phyloP scores from a whole-genome alignment of 352 stramenopile species.

The Phytopythium chamaehyphon region DNA sequence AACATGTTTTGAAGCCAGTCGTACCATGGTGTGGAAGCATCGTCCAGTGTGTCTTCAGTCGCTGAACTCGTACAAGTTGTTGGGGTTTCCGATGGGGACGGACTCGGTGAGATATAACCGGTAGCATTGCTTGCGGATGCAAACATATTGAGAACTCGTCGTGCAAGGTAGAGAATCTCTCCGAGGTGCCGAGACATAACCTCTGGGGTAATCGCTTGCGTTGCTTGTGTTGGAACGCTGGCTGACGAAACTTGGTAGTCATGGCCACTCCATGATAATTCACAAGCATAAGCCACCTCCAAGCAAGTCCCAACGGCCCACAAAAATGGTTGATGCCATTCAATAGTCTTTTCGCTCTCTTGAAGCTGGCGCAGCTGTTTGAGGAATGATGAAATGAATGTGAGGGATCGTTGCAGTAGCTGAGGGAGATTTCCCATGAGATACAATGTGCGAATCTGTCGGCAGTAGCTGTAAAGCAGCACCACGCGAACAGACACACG shows the following conservation, averaged over 20 bases:
- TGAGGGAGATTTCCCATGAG: conserved; percentile 65
- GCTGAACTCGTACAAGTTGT: not conserved
- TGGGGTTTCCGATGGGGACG: not conserved
- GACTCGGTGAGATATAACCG: not conserved
- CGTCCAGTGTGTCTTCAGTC: not conserved
- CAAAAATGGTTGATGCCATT: conserved; percentile 49
- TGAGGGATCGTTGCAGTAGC: conserved; percentile 44
- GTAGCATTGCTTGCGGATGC: conserved; percentile 11
- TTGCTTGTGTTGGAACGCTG: conserved; percentile 34
- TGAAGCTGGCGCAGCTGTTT: conserved; percentile 25
- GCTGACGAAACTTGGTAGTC: conserved; percentile 53
- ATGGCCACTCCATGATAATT: conserved; percentile 67
- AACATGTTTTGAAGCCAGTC: conserved; percentile 44
- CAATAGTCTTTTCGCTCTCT: conserved; percentile 10
- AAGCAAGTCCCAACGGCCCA: conserved; percentile 74
- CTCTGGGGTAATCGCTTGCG: conserved; percentile 48
- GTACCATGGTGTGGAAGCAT: conserved; percentile 40
- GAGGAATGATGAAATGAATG: conserved; percentile 59
- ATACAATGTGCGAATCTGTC: conserved; percentile 73
- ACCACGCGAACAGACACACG: conserved; percentile 44
- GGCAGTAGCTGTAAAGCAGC: conserved; percentile 74
- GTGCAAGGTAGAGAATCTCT: conserved; percentile 69
- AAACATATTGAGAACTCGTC: conserved; percentile 52
- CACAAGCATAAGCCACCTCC: conserved; percentile 72
- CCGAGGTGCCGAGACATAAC: conserved; percentile 60